A percentile compares a stretch with the other conserved stretches of the same genome.
These are phyloP conservation scores for Penicillium diatomitis DNA, from an alignment of 495 filamentous ascomycete species.

Conservation along the genomic window DNA sequence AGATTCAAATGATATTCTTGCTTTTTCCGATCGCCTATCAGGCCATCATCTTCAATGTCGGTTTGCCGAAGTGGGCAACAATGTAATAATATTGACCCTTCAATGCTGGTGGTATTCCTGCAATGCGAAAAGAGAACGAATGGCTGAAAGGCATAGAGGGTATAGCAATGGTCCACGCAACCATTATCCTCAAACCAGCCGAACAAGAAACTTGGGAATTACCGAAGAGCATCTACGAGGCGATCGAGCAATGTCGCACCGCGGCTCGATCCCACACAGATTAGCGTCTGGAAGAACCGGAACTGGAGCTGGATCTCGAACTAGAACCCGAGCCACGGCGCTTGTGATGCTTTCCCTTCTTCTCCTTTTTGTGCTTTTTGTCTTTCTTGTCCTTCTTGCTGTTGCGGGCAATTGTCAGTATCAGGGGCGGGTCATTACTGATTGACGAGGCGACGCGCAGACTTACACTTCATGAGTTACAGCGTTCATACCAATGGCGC, in stretches of 20 bases:
- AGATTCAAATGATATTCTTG: no score
- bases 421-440: not conserved
- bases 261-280: no score
- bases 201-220: no score
- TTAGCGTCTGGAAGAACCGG: slow-evolving; percentile 4
- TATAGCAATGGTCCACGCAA: not conserved
- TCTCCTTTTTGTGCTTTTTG: slow-evolving; percentile 21
- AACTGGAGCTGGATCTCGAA: slow-evolving; percentile 21
- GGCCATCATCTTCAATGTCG: no score
- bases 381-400: slow-evolving; percentile 24
- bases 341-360: slow-evolving; percentile 22
- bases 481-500: slow-evolving; percentile 35
- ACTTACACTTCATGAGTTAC: slow-evolving; percentile 29
- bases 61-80: no score
- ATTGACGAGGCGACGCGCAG: not conserved
- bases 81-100: no score
- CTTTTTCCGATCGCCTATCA: no score
- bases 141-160: not conserved
- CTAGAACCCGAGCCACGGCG: slow-evolving; percentile 18
- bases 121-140: not conserved
- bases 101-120: no score
- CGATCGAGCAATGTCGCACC: no score
- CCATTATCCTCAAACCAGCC: not conserved
- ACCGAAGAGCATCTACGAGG: no score
- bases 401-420: slow-evolving; percentile 11